Percentiles rank a stretch among this genome's conserved stretches.
phyloP scores from a whole-genome alignment of 352 stramenopile species.

The Pythium scleroteichum region DNA sequence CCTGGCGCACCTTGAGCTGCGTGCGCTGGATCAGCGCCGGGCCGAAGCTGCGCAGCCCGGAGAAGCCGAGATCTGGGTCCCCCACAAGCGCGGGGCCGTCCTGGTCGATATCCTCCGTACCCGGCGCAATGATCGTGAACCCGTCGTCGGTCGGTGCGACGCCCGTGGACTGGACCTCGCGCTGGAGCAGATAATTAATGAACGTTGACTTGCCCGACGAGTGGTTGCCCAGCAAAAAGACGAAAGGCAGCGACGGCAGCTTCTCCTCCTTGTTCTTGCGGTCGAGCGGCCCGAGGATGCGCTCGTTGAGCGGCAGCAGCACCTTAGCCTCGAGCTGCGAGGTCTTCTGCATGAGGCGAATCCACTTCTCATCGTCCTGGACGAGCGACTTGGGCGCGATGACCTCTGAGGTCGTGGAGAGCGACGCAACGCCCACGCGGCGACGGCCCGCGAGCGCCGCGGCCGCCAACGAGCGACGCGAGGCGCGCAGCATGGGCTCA shows the following conservation, averaged over 20 bases:
- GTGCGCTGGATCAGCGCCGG: conserved; percentile 98
- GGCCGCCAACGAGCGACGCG: conserved; percentile 23
- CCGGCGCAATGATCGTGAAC: conserved; percentile 99
- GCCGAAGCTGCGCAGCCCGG: conserved; percentile 94
- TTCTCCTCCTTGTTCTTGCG: conserved; percentile 89
- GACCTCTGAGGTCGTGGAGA: conserved; percentile 28
- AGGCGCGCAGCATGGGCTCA: conserved; percentile 26
- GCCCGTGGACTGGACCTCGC: conserved; percentile 97
- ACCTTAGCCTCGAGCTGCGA: conserved; percentile 68
- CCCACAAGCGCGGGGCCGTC: conserved; percentile 94
- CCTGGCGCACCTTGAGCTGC: conserved; percentile 96
- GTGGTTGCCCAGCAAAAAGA: conserved; percentile 99
- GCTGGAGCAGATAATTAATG: conserved; percentile 98
- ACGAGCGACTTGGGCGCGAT: conserved; percentile 33
- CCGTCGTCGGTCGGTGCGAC: conserved; percentile 99
- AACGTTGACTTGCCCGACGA: conserved; percentile 99
- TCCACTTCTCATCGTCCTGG: conserved; percentile 75
- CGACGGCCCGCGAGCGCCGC: conserved; percentile 10
- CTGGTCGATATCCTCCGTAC: conserved; percentile 95
- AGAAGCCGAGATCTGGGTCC: conserved; percentile 98
- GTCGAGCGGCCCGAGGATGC: conserved; percentile 85
- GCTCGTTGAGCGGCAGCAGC: conserved; percentile 84
- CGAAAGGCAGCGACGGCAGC: conserved; percentile 95
- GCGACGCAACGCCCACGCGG: not conserved
- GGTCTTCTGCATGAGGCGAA: conserved; percentile 83